Conservation (phyloP, 441 rosid genomes). For the Geranium incanum region DNA sequence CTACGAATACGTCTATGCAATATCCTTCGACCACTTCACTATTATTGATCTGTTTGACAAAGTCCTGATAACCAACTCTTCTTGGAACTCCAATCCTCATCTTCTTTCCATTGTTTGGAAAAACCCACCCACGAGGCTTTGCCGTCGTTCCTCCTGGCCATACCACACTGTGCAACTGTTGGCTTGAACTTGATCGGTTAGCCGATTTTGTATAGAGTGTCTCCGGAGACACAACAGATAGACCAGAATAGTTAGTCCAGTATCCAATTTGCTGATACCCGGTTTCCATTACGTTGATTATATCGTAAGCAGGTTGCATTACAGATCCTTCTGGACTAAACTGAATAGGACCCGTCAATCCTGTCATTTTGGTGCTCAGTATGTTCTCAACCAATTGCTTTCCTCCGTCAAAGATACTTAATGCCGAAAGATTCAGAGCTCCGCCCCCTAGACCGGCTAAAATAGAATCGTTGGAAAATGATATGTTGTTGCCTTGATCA, state of each 20-base stretch:
- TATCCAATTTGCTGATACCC: slow-evolving; percentile 62
- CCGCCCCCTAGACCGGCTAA: slow-evolving; percentile 30
- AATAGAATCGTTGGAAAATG: slow-evolving; percentile 50
- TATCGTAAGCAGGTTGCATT: slow-evolving; percentile 58
- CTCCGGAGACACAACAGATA: slow-evolving; percentile 49
- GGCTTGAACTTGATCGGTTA: slow-evolving; percentile 38
- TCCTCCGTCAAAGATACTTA: slow-evolving; percentile 67
- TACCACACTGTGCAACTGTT: slow-evolving; percentile 37
- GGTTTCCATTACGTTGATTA: slow-evolving; percentile 64
- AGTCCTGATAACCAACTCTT: slow-evolving; percentile 50
- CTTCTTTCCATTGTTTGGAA: slow-evolving; percentile 65
- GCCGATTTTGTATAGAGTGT: slow-evolving; percentile 41
- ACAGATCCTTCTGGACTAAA: slow-evolving; percentile 49
- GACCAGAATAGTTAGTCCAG: slow-evolving; percentile 63
- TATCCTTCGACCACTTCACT: slow-evolving; percentile 53
- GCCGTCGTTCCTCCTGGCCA: slow-evolving; percentile 64
- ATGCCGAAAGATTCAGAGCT: slow-evolving; percentile 55
- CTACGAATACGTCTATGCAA: slow-evolving; percentile 78
- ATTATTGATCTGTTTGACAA: slow-evolving; percentile 39
- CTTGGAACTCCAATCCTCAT: slow-evolving; percentile 69
- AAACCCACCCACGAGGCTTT: slow-evolving; percentile 90
- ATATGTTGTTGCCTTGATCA: slow-evolving; percentile 53
- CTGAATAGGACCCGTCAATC: slow-evolving; percentile 58
- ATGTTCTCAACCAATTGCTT: slow-evolving; percentile 47
- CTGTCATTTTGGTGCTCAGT: slow-evolving; percentile 44